phyloP scores from a whole-genome alignment of 2,329 filamentous ascomycete species.

The Neodidymelliopsis sp. region DNA sequence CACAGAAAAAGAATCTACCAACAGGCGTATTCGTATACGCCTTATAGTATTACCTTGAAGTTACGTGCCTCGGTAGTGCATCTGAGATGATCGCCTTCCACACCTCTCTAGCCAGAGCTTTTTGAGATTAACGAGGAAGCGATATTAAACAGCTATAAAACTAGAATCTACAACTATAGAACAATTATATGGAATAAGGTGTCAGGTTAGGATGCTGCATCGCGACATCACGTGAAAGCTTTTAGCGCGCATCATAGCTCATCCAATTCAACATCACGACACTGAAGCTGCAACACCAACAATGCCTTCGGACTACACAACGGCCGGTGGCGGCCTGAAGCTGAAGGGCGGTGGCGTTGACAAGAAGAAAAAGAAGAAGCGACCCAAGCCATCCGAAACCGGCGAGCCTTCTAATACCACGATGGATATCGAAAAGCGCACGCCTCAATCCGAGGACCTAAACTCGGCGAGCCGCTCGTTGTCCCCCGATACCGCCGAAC shows the following conservation, averaged over 20 bases:
- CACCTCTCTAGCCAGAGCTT: too few species aligned
- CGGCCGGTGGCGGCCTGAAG: slow-evolving; percentile 76
- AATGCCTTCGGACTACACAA: slow-evolving; percentile 78
- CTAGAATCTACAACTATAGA: too few species aligned
- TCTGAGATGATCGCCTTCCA: too few species aligned
- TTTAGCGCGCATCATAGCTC: neutral
- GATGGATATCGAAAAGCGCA: slow-evolving; percentile 23
- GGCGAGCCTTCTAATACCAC: slow-evolving; percentile 17
- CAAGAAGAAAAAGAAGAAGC: slow-evolving; percentile 67
- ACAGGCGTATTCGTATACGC: too few species aligned
- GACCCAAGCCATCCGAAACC: slow-evolving; percentile 43
- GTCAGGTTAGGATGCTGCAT: too few species aligned
- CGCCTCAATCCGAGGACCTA: slow-evolving; percentile 27
- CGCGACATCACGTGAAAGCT: neutral
- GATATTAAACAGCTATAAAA: too few species aligned
- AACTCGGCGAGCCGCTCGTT: slow-evolving; percentile 40
- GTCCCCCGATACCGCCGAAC: slow-evolving; percentile 43
- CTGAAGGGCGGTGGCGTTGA: slow-evolving; percentile 78
- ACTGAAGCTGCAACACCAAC: slow-evolving; percentile 7
- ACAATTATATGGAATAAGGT: too few species aligned
- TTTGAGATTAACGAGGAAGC: too few species aligned
- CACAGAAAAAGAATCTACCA: too few species aligned
- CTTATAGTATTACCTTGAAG: too few species aligned
- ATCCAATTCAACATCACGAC: neutral
- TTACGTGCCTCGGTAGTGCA: too few species aligned